Conservation (phyloP, 306 rosid species). For the Lupinus albus region DNA sequence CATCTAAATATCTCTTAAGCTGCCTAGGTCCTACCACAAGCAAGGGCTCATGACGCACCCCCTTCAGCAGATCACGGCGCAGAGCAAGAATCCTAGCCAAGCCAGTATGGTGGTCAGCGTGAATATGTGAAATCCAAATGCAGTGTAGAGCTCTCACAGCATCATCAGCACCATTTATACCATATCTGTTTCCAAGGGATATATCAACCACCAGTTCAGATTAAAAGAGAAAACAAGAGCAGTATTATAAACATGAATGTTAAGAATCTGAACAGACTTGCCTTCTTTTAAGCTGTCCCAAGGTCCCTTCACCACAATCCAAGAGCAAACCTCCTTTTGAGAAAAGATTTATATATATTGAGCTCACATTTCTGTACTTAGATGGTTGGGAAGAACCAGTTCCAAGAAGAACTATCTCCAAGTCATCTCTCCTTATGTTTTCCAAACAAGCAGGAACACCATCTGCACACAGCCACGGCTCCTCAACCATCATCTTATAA, state of each 20-base stretch:
- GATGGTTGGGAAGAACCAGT: slow-evolving; percentile 98
- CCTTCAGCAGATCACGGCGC: slow-evolving; percentile 69
- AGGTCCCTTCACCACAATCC: slow-evolving; percentile 95
- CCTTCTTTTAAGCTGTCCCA: slow-evolving; percentile 97
- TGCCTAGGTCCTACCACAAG: slow-evolving; percentile 86
- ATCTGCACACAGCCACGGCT: slow-evolving; percentile 73
- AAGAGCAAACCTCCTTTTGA: slow-evolving; percentile 80
- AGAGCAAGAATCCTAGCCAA: slow-evolving; percentile 86
- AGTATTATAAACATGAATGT: slow-evolving; percentile 17
- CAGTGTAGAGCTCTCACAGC: slow-evolving; percentile 70
- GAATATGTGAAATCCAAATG: slow-evolving; percentile 95
- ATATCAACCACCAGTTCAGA: slow-evolving; percentile 37
- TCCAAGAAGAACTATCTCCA: slow-evolving; percentile 95
- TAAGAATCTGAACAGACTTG: slow-evolving; percentile 23
- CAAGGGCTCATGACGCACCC: slow-evolving; percentile 75
- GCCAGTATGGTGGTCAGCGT: slow-evolving; percentile 95
- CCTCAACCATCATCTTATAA: slow-evolving; percentile 58
- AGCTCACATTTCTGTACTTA: slow-evolving; percentile 88
- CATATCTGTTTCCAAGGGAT: slow-evolving; percentile 65
- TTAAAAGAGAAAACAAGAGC: slow-evolving; percentile 31
- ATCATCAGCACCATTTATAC: slow-evolving; percentile 77
- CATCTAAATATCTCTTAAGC: slow-evolving; percentile 77
- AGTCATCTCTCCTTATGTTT: slow-evolving; percentile 78
- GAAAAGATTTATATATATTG: slow-evolving; percentile 84
- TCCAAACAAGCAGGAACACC: slow-evolving; percentile 75